Evolutionary conservation across 2,329 filamentous ascomycete genomes (phyloP).

Genomic region (Amphichorda felina): DNA sequence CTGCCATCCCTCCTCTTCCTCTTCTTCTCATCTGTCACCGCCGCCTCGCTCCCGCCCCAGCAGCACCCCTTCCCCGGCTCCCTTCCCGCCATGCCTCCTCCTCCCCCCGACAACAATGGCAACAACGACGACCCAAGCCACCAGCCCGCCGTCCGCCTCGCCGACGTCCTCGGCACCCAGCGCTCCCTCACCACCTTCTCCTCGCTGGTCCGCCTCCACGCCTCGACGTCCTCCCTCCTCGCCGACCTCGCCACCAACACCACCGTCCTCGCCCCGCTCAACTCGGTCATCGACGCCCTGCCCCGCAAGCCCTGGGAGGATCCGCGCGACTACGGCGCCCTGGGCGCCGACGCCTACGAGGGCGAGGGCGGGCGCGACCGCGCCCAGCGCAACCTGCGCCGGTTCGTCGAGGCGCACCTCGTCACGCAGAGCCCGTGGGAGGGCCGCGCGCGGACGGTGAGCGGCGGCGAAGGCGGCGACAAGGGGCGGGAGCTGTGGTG

Average conservation of each 20-base stretch:
- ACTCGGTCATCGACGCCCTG: constrained; percentile 65
- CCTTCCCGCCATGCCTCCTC: constrained; percentile 1
- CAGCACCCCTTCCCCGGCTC: neutral
- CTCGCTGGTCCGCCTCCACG: constrained; percentile 65
- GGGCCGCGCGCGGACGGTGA: constrained; percentile 51
- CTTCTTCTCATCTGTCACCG: neutral
- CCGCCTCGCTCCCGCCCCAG: neutral
- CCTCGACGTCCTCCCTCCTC: constrained; percentile 55
- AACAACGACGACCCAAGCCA: constrained; percentile 2
- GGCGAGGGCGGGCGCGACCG: constrained; percentile 64
- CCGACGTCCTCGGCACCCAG: constrained; percentile 73
- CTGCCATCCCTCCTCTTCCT: neutral
- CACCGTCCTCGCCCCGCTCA: constrained; percentile 79
- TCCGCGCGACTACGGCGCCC: constrained; percentile 54
- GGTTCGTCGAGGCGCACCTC: constrained; percentile 81
- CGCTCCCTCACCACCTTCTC: constrained; percentile 77
- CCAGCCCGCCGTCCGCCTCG: constrained; percentile 52
- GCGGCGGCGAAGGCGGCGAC: constrained; percentile 15
- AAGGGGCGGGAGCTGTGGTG: constrained; percentile 64
- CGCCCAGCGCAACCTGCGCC: constrained; percentile 62
- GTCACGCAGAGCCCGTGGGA: constrained; percentile 70
- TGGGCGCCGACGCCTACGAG: constrained; percentile 63
- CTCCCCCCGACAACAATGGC: neutral
- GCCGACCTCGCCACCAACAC: constrained; percentile 56
- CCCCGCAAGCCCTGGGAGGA: constrained; percentile 83